Evolutionary conservation across 2,329 filamentous ascomycete species (phyloP).

Genomic region (Rosellinia necatrix): DNA sequence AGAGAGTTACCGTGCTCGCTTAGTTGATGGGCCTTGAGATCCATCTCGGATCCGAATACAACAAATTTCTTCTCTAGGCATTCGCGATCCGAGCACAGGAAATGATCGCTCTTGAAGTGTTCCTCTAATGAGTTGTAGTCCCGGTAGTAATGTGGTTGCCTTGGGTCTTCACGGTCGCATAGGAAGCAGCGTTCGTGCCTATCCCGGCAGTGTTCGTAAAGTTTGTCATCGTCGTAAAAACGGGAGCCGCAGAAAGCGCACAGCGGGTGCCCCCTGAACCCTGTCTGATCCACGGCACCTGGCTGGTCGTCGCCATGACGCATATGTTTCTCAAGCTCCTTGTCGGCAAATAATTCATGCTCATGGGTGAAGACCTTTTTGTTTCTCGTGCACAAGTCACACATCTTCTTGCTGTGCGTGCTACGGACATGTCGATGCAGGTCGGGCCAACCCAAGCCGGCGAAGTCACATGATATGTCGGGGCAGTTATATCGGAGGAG

Average conservation of each 20-base stretch:
- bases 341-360: conserved; percentile 85
- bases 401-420: conserved; percentile 74
- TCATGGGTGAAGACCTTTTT: conserved; percentile 99
- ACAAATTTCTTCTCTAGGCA: conserved; percentile 98
- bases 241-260: conserved; percentile 90
- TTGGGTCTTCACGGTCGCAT: conserved; percentile 73
- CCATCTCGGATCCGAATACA: conserved; percentile 93
- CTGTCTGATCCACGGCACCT: conserved; percentile 87
- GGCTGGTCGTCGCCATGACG: conserved; percentile 88
- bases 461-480: conserved; percentile 74
- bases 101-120: conserved; percentile 89
- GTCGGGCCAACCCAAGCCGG: conserved; percentile 75
- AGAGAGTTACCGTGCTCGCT: conserved; percentile 78
- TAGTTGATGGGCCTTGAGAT: conserved; percentile 91
- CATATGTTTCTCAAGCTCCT: conserved; percentile 86
- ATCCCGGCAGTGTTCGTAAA: conserved; percentile 90
- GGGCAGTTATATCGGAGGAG: conserved; percentile 95
- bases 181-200: conserved; percentile 95
- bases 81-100: conserved; percentile 79
- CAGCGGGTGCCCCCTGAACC: conserved; percentile 93
- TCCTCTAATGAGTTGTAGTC: conserved; percentile 85
- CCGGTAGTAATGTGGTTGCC: conserved; percentile 86
- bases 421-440: conserved; percentile 80
- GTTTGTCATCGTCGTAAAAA: conserved; percentile 95
- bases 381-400: conserved; percentile 67